These are phyloP conservation scores for Galerina marginata DNA, from an alignment of 768 basidiomycete species.

Conservation along the genomic window DNA sequence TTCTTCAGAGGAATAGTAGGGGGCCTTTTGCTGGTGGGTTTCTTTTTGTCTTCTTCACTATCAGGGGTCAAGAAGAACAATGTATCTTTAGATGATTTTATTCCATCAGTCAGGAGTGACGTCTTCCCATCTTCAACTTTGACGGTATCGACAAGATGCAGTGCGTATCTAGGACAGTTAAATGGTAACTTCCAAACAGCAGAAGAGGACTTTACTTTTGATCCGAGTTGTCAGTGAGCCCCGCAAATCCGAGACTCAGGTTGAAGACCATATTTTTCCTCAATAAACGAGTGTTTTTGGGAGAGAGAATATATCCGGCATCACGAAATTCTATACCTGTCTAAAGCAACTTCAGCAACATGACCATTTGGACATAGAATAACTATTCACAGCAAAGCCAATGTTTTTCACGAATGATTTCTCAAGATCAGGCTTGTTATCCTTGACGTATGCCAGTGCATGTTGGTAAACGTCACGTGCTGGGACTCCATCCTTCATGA, in stretches of 20 bases:
- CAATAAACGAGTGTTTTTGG: slow-evolving; percentile 77
- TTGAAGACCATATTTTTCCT: slow-evolving; percentile 87
- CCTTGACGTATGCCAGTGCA: slow-evolving; percentile 69
- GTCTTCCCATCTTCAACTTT: slow-evolving; percentile 72
- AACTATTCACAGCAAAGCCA: slow-evolving; percentile 79
- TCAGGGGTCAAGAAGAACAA: slow-evolving; percentile 82
- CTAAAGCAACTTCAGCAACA: slow-evolving; percentile 42
- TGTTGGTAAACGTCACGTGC: slow-evolving; percentile 85
- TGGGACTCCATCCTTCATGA: slow-evolving; percentile 79
- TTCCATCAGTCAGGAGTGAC: slow-evolving; percentile 80
- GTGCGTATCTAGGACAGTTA: slow-evolving; percentile 66
- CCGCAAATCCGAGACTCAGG: slow-evolving; percentile 84
- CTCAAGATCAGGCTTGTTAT: slow-evolving; percentile 83
- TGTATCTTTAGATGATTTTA: slow-evolving; percentile 84
- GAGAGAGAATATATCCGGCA: slow-evolving; percentile 77
- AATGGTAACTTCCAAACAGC: not conserved
- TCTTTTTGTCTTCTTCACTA: slow-evolving; percentile 60
- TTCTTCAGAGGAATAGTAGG: slow-evolving; percentile 60
- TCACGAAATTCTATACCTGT: slow-evolving; percentile 97
- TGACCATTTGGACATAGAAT: not conserved
- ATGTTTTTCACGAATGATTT: slow-evolving; percentile 87
- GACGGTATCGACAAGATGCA: slow-evolving; percentile 90
- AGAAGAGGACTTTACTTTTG: slow-evolving; percentile 61
- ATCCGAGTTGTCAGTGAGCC: slow-evolving; percentile 75
- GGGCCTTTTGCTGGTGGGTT: slow-evolving; percentile 59